A percentile compares a stretch with the other conserved stretches of the same genome.
phyloP scores from a whole-genome alignment of 2,329 filamentous ascomycete genomes.

The Fusarium sp. region DNA sequence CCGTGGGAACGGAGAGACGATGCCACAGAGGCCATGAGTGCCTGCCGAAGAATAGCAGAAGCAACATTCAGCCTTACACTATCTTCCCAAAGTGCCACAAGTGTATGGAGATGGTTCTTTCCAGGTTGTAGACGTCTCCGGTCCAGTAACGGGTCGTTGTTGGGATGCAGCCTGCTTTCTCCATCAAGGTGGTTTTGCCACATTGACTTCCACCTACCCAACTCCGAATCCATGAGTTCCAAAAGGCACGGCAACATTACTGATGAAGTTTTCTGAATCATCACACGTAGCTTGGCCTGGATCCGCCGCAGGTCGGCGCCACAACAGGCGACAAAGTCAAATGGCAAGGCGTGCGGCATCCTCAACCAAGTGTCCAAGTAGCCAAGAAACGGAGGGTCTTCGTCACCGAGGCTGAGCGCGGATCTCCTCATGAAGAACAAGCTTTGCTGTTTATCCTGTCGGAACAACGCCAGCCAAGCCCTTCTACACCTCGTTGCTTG shows the following conservation, averaged over 20 bases:
- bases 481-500: slow-evolving; percentile 7
- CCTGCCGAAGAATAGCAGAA: slow-evolving; percentile 9
- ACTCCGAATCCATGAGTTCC: slow-evolving; percentile 19
- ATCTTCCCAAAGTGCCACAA: slow-evolving; percentile 29
- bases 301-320: slow-evolving; percentile 16
- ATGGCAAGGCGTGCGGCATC: slow-evolving; percentile 12
- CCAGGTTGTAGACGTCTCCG: slow-evolving; percentile 1
- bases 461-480: slow-evolving; percentile 23
- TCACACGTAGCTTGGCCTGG: slow-evolving; percentile 5
- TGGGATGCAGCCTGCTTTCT: neutral
- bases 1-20: neutral
- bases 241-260: slow-evolving; percentile 15
- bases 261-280: slow-evolving; percentile 8
- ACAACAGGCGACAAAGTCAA: slow-evolving; percentile 19
- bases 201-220: slow-evolving; percentile 9
- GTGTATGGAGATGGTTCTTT: neutral
- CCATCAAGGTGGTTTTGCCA: slow-evolving; percentile 10
- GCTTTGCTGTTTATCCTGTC: slow-evolving; percentile 30
- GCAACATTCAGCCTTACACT: slow-evolving; percentile 26
- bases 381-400: slow-evolving; percentile 7
- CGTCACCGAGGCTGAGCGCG: slow-evolving; percentile 1
- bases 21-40: neutral
- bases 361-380: slow-evolving; percentile 16
- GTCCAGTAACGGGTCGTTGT: neutral
- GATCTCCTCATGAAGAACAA: slow-evolving; percentile 29